Evolutionary conservation across 768 basidiomycete genomes (phyloP).

Genomic region (Crepidotus variabilis): DNA sequence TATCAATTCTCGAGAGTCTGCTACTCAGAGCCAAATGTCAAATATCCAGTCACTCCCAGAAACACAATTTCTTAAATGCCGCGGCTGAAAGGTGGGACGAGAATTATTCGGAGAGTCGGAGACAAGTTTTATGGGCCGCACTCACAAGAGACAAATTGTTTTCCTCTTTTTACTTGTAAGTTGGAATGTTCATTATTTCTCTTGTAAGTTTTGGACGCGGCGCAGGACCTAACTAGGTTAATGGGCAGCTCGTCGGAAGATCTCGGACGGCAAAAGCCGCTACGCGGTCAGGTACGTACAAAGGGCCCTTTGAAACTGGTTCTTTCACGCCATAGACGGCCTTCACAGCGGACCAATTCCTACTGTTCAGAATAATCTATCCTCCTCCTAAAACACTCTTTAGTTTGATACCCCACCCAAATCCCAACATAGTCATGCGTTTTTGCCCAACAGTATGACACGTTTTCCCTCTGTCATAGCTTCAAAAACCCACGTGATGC

Average conservation of each 20-base stretch:
- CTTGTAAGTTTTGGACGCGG: background rate
- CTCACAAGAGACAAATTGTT: slow-evolving; percentile 3
- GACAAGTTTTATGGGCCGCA: background rate
- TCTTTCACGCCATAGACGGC: background rate
- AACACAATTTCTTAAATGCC: too few species aligned
- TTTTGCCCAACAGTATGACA: slow-evolving; percentile 13
- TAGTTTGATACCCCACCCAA: background rate
- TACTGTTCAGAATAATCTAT: background rate
- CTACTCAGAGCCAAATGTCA: too few species aligned
- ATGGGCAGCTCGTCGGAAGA: slow-evolving; percentile 11
- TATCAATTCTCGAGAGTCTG: too few species aligned
- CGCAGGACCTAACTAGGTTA: background rate
- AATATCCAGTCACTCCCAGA: too few species aligned
- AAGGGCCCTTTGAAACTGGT: background rate
- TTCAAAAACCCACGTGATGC: slow-evolving; percentile 27
- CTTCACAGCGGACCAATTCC: background rate
- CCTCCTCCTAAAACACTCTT: background rate
- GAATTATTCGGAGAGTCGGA: too few species aligned
- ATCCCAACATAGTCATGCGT: slow-evolving; percentile 15
- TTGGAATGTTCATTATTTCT: background rate
- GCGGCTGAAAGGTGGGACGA: too few species aligned
- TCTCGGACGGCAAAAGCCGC: slow-evolving; percentile 24
- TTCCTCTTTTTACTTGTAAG: slow-evolving; percentile 2
- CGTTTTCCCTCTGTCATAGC: background rate
- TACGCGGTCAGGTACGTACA: background rate